phyloP scores from a whole-genome alignment of 176 grass and related monocot genomes.

The Luzula sylvatica region DNA sequence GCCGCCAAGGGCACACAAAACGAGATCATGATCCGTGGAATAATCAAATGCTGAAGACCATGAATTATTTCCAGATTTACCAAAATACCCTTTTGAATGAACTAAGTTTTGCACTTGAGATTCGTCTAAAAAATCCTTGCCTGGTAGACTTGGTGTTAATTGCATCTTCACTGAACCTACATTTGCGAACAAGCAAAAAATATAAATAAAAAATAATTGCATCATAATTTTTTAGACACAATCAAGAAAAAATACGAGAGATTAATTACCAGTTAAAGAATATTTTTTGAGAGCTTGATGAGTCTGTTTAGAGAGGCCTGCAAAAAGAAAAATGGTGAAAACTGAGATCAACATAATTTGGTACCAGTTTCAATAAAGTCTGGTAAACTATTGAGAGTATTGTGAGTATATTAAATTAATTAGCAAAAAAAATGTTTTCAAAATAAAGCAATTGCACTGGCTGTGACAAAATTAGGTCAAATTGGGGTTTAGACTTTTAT shows the following conservation, averaged over 20 bases:
- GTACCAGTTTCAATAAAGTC: no score
- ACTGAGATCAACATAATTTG: no score
- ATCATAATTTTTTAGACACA: constrained; percentile 2
- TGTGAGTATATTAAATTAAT: no score
- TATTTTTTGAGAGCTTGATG: constrained; percentile 58
- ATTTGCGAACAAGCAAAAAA: constrained; percentile 24
- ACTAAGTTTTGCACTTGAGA: constrained; percentile 48
- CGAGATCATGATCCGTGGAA: constrained; percentile 40
- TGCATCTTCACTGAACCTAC: constrained; percentile 75
- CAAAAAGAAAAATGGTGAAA: constrained; percentile 15
- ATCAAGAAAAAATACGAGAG: not conserved
- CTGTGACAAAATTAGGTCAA: no score
- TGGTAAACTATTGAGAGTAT: no score
- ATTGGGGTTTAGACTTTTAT: not conserved
- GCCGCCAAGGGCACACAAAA: constrained; percentile 67
- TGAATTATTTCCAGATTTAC: constrained; percentile 35
- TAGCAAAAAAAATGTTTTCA: no score
- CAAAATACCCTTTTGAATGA: constrained; percentile 81
- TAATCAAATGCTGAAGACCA: constrained; percentile 56
- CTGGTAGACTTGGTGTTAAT: constrained; percentile 35
- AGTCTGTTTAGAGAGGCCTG: constrained; percentile 89
- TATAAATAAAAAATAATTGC: not conserved
- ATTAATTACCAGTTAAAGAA: constrained; percentile 63
- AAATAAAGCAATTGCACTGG: no score
- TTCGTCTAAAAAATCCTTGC: constrained; percentile 46